Percentiles rank a stretch among this genome's conserved stretches.
phyloP scores from a whole-genome alignment of 805 yeast species.

The Spathaspora boniae region DNA sequence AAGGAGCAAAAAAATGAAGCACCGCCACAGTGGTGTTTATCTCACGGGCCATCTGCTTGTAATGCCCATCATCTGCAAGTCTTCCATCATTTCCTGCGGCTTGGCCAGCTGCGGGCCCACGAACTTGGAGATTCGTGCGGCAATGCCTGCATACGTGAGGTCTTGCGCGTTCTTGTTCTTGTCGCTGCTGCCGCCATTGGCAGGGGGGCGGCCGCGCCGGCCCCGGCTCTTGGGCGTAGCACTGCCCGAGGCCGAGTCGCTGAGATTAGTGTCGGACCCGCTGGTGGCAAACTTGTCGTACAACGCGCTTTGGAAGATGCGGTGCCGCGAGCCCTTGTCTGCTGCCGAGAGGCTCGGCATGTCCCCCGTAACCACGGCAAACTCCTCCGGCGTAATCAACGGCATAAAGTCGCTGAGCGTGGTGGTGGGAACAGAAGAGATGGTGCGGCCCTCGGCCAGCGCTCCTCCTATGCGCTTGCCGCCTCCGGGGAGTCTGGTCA shows the following conservation, averaged over 20 bases:
- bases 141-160: constrained; percentile 12
- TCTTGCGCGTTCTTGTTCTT: not conserved
- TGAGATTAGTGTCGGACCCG: constrained; percentile 37
- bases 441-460: constrained; percentile 6
- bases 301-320: constrained; percentile 37
- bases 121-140: too few species aligned
- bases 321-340: constrained; percentile 25
- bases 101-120: constrained; percentile 35
- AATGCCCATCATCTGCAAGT: constrained; percentile 35
- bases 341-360: constrained; percentile 21
- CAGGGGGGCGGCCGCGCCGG: constrained; percentile 33
- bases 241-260: constrained; percentile 15
- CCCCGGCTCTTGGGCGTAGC: constrained; percentile 24
- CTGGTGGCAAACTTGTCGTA: constrained; percentile 34
- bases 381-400: constrained; percentile 33
- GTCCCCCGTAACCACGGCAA: constrained; percentile 38
- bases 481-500: constrained; percentile 5
- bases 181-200: not conserved
- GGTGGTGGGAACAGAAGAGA: not conserved
- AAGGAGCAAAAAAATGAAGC: not conserved
- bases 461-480: not conserved
- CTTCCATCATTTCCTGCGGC: constrained; percentile 30
- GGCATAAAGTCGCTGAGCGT: constrained; percentile 39
- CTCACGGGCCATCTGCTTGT: constrained; percentile 33
- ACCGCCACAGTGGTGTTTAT: constrained; percentile 7